A percentile compares a stretch with the other conserved stretches of the same genome.
phyloP scores from a whole-genome alignment of 2,329 filamentous ascomycete species.

The Chrysoporthe austroafricana region DNA sequence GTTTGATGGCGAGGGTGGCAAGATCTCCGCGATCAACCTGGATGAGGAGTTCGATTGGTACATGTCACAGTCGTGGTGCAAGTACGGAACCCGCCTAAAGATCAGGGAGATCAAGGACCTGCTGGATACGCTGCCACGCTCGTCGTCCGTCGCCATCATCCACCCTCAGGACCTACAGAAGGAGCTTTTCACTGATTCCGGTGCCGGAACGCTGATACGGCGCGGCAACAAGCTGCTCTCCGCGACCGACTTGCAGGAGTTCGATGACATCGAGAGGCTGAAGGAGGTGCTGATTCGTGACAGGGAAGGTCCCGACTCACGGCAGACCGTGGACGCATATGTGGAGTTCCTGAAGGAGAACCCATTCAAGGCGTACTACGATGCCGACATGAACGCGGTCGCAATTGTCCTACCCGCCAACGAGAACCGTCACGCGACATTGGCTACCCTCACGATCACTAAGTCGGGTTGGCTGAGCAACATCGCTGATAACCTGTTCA shows the following conservation, averaged over 20 bases:
- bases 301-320: constrained; percentile 78
- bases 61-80: constrained; percentile 93
- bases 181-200: constrained; percentile 94
- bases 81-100: constrained; percentile 93
- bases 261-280: constrained; percentile 75
- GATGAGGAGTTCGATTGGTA: constrained; percentile 94
- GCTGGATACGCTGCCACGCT: constrained; percentile 83
- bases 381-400: constrained; percentile 90
- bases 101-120: constrained; percentile 98
- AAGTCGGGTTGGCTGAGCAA: constrained; percentile 95
- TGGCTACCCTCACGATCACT: constrained; percentile 90
- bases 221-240: constrained; percentile 87
- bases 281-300: constrained; percentile 84
- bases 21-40: constrained; percentile 96
- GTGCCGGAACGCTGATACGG: constrained; percentile 89
- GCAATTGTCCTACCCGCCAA: constrained; percentile 82
- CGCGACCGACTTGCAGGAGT: constrained; percentile 71
- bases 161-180: constrained; percentile 95
- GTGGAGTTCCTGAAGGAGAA: constrained; percentile 76
- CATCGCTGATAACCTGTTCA: constrained; percentile 92
- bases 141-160: constrained; percentile 95
- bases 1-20: constrained; percentile 90
- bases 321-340: constrained; percentile 84
- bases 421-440: constrained; percentile 70
- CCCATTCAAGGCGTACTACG: constrained; percentile 91